Evolutionary conservation across 2,329 filamentous ascomycete genomes (phyloP).

Genomic region (Paecilomyces formosus): DNA sequence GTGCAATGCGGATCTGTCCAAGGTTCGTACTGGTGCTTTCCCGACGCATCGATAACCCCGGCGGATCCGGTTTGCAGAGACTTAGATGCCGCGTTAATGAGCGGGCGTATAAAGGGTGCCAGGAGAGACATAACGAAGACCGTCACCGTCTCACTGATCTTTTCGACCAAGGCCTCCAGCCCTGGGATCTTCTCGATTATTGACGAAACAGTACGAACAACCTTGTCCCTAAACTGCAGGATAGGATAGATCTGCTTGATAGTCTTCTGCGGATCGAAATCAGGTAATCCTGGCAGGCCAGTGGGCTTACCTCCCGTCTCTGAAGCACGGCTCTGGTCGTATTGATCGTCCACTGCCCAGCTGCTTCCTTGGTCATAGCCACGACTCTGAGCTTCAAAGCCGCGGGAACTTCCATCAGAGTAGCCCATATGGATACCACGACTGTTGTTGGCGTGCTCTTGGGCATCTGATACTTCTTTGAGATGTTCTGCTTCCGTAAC

Average conservation of each 20-base stretch:
- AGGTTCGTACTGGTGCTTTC: slow-evolving; percentile 68
- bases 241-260: slow-evolving; percentile 87
- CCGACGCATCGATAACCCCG: slow-evolving; percentile 58
- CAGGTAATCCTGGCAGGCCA: slow-evolving; percentile 65
- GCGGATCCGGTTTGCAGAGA: slow-evolving; percentile 80
- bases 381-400: slow-evolving; percentile 11
- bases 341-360: slow-evolving; percentile 20
- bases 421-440: slow-evolving; percentile 25
- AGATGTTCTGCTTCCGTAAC: slow-evolving; percentile 59
- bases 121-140: slow-evolving; percentile 86
- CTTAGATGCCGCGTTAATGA: slow-evolving; percentile 81
- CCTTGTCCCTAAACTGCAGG: slow-evolving; percentile 84
- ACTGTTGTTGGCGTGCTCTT: slow-evolving; percentile 52
- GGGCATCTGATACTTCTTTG: slow-evolving; percentile 53
- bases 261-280: slow-evolving; percentile 72
- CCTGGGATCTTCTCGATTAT: slow-evolving; percentile 90
- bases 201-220: slow-evolving; percentile 77
- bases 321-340: slow-evolving; percentile 22
- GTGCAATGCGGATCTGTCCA: slow-evolving; percentile 70
- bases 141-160: slow-evolving; percentile 86
- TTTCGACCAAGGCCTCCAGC: slow-evolving; percentile 80
- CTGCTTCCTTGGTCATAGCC: slow-evolving; percentile 13
- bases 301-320: slow-evolving; percentile 5
- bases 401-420: slow-evolving; percentile 14
- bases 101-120: slow-evolving; percentile 83